Evolutionary conservation across 192 early-diverging fungal genomes (phyloP).

Genomic region (Helicostylum pulchrum): DNA sequence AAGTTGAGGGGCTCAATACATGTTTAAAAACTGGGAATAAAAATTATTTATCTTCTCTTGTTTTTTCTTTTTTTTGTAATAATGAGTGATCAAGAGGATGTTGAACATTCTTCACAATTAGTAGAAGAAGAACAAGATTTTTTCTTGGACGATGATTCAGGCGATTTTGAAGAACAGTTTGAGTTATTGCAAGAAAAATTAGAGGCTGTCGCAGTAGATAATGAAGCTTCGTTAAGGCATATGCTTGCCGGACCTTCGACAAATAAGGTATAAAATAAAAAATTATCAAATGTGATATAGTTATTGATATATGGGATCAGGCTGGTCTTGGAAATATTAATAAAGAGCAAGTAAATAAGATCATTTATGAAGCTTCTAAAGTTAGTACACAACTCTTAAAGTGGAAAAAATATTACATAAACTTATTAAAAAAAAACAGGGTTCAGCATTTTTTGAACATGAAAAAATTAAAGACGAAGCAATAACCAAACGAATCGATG

Average conservation of each 20-base stretch:
- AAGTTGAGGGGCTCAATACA: neutral
- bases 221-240: conserved; percentile 14
- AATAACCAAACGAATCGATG: conserved; percentile 37
- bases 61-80: neutral
- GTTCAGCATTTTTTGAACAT: conserved; percentile 52
- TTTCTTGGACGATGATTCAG: conserved; percentile 15
- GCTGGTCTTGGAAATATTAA: conserved; percentile 46
- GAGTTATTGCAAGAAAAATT: neutral
- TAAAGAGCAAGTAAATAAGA: conserved; percentile 47
- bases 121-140: conserved; percentile 25
- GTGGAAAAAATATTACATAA: neutral
- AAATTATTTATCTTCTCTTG: no score
- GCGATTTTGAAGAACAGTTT: neutral
- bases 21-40: no score
- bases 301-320: neutral
- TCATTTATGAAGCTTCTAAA: conserved; percentile 62
- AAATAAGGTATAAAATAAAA: conserved; percentile 14
- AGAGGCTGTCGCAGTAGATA: neutral
- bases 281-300: no score
- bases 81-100: neutral
- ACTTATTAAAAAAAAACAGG: conserved; percentile 22
- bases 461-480: conserved; percentile 44
- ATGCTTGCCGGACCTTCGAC: conserved; percentile 30
- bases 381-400: conserved; percentile 17
- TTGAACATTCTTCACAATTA: conserved; percentile 21